Conservation (phyloP, 148 eudicot genomes). For the Diospyros kaki region DNA sequence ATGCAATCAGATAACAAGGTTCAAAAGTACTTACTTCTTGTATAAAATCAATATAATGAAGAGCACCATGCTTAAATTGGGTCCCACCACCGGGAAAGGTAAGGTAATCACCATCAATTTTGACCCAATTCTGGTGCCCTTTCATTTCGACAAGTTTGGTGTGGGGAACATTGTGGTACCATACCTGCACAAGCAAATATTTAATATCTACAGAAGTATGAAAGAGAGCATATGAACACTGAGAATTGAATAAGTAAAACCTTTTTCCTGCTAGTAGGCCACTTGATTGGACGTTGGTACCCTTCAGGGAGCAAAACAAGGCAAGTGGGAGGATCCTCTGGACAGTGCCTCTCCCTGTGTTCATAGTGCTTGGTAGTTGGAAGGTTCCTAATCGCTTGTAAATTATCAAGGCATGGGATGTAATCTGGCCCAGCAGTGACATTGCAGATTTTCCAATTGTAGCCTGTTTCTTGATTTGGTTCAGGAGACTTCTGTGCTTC, state of each 20-base stretch:
- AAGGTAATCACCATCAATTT: constrained; percentile 50
- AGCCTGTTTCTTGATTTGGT: constrained; percentile 7
- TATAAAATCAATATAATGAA: constrained; percentile 49
- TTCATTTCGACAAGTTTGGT: constrained; percentile 51
- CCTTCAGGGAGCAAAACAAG: constrained; percentile 60
- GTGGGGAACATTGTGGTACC: constrained; percentile 59
- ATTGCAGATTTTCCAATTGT: constrained; percentile 55
- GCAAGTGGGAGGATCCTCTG: constrained; percentile 57
- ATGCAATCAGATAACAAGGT: no score
- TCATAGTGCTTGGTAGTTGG: constrained; percentile 42
- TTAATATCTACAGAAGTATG: no score
- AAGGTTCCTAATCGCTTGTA: constrained; percentile 43
- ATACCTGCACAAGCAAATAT: constrained; percentile 27
- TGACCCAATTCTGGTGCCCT: constrained; percentile 71
- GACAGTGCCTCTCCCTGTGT: constrained; percentile 69
- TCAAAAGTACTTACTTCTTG: constrained; percentile 30
- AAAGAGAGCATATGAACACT: no score
- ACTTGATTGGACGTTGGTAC: constrained; percentile 47
- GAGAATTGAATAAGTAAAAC: constrained; percentile 15
- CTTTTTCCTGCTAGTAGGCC: constrained; percentile 73
- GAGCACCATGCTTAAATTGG: constrained; percentile 56
- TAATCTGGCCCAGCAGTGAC: constrained; percentile 64
- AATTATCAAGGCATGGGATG: constrained; percentile 69
- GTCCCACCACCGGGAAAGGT: constrained; percentile 71
- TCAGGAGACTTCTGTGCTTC: constrained; percentile 12